Conservation (phyloP, 495 filamentous ascomycete species). For the Staphylotrichum longicolle region DNA sequence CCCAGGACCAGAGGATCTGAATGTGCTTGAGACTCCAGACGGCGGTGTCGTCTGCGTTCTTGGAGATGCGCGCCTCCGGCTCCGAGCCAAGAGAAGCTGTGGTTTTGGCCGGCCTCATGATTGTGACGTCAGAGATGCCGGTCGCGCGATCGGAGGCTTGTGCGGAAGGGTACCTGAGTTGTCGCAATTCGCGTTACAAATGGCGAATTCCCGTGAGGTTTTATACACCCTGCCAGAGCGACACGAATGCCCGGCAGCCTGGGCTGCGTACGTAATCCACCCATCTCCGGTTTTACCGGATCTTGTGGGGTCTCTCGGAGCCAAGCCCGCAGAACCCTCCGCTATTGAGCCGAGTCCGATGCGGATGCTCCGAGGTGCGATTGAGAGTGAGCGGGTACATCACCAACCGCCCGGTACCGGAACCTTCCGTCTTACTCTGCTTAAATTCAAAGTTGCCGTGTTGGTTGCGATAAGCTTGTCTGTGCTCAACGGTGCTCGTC, state of each 20-base stretch:
- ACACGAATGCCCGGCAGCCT: neutral
- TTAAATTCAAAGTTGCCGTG: too few relatives aligned
- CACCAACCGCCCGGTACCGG: neutral
- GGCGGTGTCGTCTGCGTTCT: constrained; percentile 19
- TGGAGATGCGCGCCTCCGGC: constrained; percentile 3
- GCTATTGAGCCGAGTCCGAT: constrained; percentile 9
- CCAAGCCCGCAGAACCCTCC: neutral
- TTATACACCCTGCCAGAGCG: neutral
- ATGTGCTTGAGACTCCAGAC: constrained; percentile 21
- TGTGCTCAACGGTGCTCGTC: too few relatives aligned
- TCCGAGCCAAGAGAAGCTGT: neutral
- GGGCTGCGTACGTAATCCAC: neutral
- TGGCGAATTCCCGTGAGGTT: constrained; percentile 8
- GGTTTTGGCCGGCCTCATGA: neutral
- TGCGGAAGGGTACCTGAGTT: neutral
- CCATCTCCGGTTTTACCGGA: neutral
- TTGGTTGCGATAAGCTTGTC: too few relatives aligned
- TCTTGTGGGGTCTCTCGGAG: neutral
- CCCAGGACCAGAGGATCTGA: constrained; percentile 22
- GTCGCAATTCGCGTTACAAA: constrained; percentile 2
- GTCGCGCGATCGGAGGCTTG: neutral
- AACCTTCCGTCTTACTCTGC: too few relatives aligned
- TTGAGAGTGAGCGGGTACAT: neutral
- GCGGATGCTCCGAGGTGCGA: neutral
- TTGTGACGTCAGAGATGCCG: constrained; percentile 1